Evolutionary conservation across 148 eudicot genomes (phyloP), one percentile per base, ranked within the genome.

Genomic region (Rheum nobile): DNA sequence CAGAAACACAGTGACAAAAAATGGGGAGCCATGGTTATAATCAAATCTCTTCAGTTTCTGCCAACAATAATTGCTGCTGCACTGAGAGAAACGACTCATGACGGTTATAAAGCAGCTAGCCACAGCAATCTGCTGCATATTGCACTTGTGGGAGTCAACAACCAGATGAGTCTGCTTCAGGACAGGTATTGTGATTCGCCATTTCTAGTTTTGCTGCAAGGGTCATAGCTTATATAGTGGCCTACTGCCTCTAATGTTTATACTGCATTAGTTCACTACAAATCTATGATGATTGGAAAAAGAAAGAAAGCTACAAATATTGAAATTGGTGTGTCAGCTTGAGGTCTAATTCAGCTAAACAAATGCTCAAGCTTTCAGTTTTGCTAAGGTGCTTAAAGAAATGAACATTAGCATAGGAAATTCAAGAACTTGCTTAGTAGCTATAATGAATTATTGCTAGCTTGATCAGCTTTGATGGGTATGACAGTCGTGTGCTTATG

Each of bases 21-120:
- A 78, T 90, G 99, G 99, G 98, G 99, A 72, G 92, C 94, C 76
- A 95, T 95, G 99, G 94, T 91, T 79, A 80, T 91, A 43, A 91
- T 91, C 77, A 95, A 87, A 80, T 88, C 96, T 78, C 94, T 95
- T 77, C 93, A 90, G 75, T 75, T 86, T 80, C 78, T 91, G 75
- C 92, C 90, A 46, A 75, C 83, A n/a, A 92, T 87, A 9, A 83
- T 95, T 74, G 85, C 78, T 35, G 86, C 97, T 75, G 94, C 96
- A 61, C 73, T 91, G 81, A 88, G 77, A 74, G 98, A 95, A 84
- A 84, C 93, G 69, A 76, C 84, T 74, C 83, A 84, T 44, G 75
- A 77, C 44, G 71, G 74, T 24, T 6, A n/a, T 52, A 8, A 52
- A 52, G 75, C n/a, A 8, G 61, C 75, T 43, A 84, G 78, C 78